These are phyloP conservation scores for Arabis alpina DNA, from an alignment of 345 rosid genomes.

Conservation along the genomic window DNA sequence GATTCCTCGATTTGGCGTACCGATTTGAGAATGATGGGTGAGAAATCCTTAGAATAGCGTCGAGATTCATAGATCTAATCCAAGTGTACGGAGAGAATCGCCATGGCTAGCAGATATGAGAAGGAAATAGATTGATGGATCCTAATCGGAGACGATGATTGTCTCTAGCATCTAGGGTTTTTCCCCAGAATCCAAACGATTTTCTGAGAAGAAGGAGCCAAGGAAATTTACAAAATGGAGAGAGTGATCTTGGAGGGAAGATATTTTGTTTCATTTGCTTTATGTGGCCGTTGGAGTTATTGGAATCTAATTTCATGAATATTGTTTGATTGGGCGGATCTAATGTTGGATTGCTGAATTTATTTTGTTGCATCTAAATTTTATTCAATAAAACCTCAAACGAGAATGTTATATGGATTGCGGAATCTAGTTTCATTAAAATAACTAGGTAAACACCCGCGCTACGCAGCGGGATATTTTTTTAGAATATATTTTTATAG, in stretches of 20 bases:
- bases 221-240: slow-evolving; percentile 13
- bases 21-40: slow-evolving; percentile 17
- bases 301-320: too few species aligned
- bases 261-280: too few species aligned
- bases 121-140: background rate
- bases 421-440: too few species aligned
- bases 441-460: too few species aligned
- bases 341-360: too few species aligned
- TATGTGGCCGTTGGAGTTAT: too few species aligned
- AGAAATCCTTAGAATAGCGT: slow-evolving; percentile 6
- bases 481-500: too few species aligned
- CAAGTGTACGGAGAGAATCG: slow-evolving; percentile 6
- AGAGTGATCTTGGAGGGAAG: slow-evolving; percentile 34
- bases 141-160: slow-evolving; percentile 6
- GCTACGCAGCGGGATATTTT: too few species aligned
- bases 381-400: too few species aligned
- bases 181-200: background rate
- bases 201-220: background rate
- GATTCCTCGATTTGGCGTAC: background rate
- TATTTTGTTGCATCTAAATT: too few species aligned
- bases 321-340: too few species aligned
- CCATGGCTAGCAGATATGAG: background rate
- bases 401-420: too few species aligned
- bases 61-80: slow-evolving; percentile 10
- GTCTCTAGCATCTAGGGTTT: background rate